phyloP scores from a whole-genome alignment of 768 basidiomycete species.

The Tulasnella sp. region DNA sequence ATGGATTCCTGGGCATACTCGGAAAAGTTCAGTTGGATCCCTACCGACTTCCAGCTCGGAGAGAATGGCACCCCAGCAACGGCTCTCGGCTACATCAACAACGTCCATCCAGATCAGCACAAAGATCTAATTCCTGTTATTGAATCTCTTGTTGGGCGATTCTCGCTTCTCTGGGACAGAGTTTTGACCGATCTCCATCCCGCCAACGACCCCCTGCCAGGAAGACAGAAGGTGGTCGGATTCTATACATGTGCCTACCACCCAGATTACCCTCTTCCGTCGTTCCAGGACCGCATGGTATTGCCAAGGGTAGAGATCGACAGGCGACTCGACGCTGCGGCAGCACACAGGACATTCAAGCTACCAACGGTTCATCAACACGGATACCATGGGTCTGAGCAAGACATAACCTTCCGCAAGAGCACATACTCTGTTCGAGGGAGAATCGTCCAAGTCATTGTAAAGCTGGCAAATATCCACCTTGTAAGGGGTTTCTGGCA shows the following conservation, averaged over 20 bases:
- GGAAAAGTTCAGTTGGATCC: too few relatives aligned
- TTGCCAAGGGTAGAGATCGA: too few relatives aligned
- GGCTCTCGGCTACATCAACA: too few relatives aligned
- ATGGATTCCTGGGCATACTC: too few relatives aligned
- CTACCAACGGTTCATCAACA: background rate
- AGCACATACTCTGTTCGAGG: constrained; percentile 35
- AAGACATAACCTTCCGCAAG: background rate
- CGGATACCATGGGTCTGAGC: background rate
- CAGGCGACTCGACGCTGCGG: background rate
- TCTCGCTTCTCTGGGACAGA: background rate
- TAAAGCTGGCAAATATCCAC: constrained; percentile 42
- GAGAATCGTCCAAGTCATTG: constrained; percentile 39
- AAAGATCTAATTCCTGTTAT: too few relatives aligned
- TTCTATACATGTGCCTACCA: background rate
- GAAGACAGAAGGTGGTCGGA: background rate
- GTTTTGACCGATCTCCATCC: too few relatives aligned
- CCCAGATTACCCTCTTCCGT: background rate
- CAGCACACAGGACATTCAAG: background rate
- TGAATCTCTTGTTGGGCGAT: too few relatives aligned
- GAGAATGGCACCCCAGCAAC: too few relatives aligned
- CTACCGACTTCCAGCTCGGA: too few relatives aligned
- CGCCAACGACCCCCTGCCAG: background rate
- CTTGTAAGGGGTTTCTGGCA: constrained; percentile 42
- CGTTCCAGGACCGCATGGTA: background rate
- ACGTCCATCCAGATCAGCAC: too few relatives aligned